Evolutionary conservation across 2,329 filamentous ascomycete species (phyloP).

Genomic region (Clonostachys sp.): DNA sequence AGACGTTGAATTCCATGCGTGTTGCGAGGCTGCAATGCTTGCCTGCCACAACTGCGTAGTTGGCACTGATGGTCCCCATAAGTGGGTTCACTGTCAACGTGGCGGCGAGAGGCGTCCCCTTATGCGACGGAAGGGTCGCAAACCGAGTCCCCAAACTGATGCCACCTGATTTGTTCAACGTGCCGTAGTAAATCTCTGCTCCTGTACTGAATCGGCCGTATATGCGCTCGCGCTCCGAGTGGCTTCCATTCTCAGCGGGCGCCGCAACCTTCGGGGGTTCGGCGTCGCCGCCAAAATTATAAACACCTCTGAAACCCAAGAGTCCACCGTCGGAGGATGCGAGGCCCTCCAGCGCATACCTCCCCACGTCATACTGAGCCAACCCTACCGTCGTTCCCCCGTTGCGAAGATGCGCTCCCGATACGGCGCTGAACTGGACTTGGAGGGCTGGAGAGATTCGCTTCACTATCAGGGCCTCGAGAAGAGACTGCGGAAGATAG

Average conservation of each 20-base stretch:
- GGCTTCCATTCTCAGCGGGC: slow-evolving; percentile 11
- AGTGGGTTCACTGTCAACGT: slow-evolving; percentile 90
- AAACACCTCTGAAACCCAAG: slow-evolving; percentile 81
- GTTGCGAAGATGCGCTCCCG: slow-evolving; percentile 64
- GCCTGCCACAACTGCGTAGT: slow-evolving; percentile 86
- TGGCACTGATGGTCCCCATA: slow-evolving; percentile 89
- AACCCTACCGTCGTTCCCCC: slow-evolving; percentile 72
- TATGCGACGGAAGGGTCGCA: slow-evolving; percentile 75
- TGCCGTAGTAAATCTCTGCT: slow-evolving; percentile 92
- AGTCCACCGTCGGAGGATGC: slow-evolving; percentile 90
- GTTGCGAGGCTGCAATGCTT: slow-evolving; percentile 80
- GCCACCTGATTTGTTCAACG: slow-evolving; percentile 89
- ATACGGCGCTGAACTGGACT: slow-evolving; percentile 75
- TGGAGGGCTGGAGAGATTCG: slow-evolving; percentile 74
- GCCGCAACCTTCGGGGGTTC: slow-evolving; percentile 19
- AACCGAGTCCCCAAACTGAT: slow-evolving; percentile 87
- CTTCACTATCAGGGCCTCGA: slow-evolving; percentile 82
- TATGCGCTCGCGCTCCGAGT: slow-evolving; percentile 51
- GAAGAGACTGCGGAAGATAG: slow-evolving; percentile 77
- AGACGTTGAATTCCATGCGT: slow-evolving; percentile 94
- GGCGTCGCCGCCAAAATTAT: slow-evolving; percentile 84
- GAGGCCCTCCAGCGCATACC: slow-evolving; percentile 84
- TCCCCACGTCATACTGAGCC: slow-evolving; percentile 78
- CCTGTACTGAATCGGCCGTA: slow-evolving; percentile 86
- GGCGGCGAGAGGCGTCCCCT: slow-evolving; percentile 87